phyloP scores from a whole-genome alignment of 1,284 basidiomycete species.

The Marasmius fiardii region DNA sequence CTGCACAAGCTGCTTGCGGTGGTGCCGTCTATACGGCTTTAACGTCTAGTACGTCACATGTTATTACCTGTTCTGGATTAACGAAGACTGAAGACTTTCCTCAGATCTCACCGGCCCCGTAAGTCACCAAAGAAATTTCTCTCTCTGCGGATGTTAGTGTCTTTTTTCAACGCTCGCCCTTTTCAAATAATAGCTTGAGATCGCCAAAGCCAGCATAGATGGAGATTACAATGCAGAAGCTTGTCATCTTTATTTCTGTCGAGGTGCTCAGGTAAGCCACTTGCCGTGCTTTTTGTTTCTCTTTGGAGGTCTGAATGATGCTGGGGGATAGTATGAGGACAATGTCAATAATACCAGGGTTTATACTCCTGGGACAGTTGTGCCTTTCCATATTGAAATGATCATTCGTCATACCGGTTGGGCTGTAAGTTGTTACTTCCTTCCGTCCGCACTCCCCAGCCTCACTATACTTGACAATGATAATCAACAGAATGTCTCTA shows the following conservation, averaged over 20 bases:
- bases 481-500: slow-evolving; percentile 27
- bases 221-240: slow-evolving; percentile 28
- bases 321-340: slow-evolving; percentile 25
- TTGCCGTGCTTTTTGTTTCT: neutral
- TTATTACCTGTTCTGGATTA: neutral
- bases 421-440: slow-evolving; percentile 23
- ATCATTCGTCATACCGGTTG: slow-evolving; percentile 32
- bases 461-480: neutral
- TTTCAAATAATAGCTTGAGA: slow-evolving; percentile 26
- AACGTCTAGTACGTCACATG: slow-evolving; percentile 20
- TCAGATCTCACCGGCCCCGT: slow-evolving; percentile 29
- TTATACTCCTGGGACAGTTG: slow-evolving; percentile 25
- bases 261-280: slow-evolving; percentile 26
- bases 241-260: slow-evolving; percentile 34
- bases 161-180: no score
- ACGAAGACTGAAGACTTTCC: neutral
- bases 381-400: slow-evolving; percentile 30
- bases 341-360: slow-evolving; percentile 26
- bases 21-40: slow-evolving; percentile 25
- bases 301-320: neutral
- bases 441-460: neutral
- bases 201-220: slow-evolving; percentile 27
- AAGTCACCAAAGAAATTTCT: no score
- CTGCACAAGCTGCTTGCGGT: slow-evolving; percentile 28
- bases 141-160: no score